phyloP scores from a whole-genome alignment of 2,329 filamentous ascomycete species.

The Verticillium zaregamsianum region DNA sequence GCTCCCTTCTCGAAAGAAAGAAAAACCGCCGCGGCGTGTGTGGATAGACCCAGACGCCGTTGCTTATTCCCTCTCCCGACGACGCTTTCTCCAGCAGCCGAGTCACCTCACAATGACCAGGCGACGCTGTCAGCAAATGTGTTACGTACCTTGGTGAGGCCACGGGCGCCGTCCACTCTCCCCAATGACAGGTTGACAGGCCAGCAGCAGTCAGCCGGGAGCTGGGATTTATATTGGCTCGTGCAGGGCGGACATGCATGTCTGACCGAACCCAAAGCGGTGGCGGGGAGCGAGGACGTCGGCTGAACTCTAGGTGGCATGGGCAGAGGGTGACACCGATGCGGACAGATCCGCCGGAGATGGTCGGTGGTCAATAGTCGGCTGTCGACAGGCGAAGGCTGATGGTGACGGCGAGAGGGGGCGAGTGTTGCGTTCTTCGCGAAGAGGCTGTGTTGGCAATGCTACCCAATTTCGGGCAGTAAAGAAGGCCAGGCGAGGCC shows the following conservation, averaged over 20 bases:
- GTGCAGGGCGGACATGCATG: background rate
- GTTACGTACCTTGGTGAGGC: too few species aligned
- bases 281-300: background rate
- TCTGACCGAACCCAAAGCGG: background rate
- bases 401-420: background rate
- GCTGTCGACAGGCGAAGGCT: too few species aligned
- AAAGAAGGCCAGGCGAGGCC: background rate
- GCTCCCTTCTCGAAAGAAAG: too few species aligned
- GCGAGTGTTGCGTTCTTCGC: background rate
- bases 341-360: background rate
- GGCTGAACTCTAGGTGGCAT: background rate
- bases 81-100: too few species aligned
- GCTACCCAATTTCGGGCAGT: background rate
- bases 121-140: background rate
- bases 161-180: background rate
- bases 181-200: background rate
- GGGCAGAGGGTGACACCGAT: background rate
- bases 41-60: too few species aligned
- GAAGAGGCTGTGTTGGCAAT: background rate
- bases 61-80: too few species aligned
- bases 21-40: too few species aligned
- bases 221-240: background rate
- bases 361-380: background rate
- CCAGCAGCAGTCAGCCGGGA: background rate
- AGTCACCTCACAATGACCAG: too few species aligned